Conservation (phyloP, 768 basidiomycete species). For the Xerocomellus intermedius region DNA sequence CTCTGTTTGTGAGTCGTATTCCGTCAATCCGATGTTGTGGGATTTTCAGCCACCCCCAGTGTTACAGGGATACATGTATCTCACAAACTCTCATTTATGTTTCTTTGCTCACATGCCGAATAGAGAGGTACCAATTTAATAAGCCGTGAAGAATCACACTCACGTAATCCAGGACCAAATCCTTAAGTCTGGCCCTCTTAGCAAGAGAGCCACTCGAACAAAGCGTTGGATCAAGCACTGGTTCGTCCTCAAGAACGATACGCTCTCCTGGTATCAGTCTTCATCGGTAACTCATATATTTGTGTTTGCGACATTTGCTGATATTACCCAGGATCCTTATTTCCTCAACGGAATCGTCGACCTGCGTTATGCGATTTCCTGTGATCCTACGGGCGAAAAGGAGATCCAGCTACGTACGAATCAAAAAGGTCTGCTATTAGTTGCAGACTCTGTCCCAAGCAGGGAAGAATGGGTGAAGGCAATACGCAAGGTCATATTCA, state of each 20-base stretch:
- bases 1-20: slow-evolving; percentile 69
- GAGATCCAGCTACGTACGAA: slow-evolving; percentile 84
- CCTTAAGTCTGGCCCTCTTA: slow-evolving; percentile 87
- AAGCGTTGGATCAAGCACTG: slow-evolving; percentile 94
- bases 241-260: slow-evolving; percentile 96
- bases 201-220: slow-evolving; percentile 84
- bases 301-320: slow-evolving; percentile 6
- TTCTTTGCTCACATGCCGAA: slow-evolving; percentile 96
- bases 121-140: slow-evolving; percentile 60
- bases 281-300: slow-evolving; percentile 61
- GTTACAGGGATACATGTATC: slow-evolving; percentile 95
- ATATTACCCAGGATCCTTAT: slow-evolving; percentile 77
- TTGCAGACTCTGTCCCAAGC: slow-evolving; percentile 78
- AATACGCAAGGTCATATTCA: slow-evolving; percentile 91
- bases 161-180: slow-evolving; percentile 69
- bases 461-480: slow-evolving; percentile 96
- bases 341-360: slow-evolving; percentile 97
- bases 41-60: slow-evolving; percentile 44
- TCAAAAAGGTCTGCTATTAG: slow-evolving; percentile 68
- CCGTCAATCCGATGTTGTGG: neutral
- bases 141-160: slow-evolving; percentile 1
- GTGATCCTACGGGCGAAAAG: slow-evolving; percentile 75
- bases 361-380: slow-evolving; percentile 87
- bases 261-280: slow-evolving; percentile 94
- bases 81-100: slow-evolving; percentile 90